Conservation (phyloP, 352 stramenopile genomes). For the Peronospora destructor region DNA sequence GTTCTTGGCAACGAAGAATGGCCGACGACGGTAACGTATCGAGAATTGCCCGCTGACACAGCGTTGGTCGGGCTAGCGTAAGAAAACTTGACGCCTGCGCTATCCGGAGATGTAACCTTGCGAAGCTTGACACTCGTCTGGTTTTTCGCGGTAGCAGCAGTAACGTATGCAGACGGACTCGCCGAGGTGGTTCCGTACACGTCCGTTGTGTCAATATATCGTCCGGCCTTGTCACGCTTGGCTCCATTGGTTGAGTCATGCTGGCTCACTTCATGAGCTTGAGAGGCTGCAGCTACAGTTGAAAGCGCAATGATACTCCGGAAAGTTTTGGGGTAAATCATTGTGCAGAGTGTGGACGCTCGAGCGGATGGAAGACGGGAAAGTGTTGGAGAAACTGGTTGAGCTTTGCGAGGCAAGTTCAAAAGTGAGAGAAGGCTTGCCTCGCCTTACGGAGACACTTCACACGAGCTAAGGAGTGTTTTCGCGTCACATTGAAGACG, state of each 20-base stretch:
- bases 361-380: background rate
- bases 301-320: constrained; percentile 51
- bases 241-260: constrained; percentile 12
- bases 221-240: constrained; percentile 20
- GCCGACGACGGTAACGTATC: constrained; percentile 2
- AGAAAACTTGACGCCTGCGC: constrained; percentile 33
- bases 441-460: too few species aligned
- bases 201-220: constrained; percentile 28
- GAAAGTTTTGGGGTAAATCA: constrained; percentile 62
- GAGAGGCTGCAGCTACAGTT: constrained; percentile 32
- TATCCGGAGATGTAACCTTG: constrained; percentile 32
- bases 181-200: constrained; percentile 16
- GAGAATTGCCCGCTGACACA: background rate
- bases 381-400: background rate
- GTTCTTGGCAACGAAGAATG: constrained; percentile 5
- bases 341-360: constrained; percentile 14
- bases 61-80: constrained; percentile 29
- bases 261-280: constrained; percentile 26
- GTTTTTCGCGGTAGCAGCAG: constrained; percentile 23
- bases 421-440: too few species aligned
- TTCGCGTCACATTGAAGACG: too few species aligned
- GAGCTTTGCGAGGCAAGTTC: too few species aligned
- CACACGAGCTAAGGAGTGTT: too few species aligned
- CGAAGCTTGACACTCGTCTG: constrained; percentile 25
- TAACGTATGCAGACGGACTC: constrained; percentile 32